Conservation (phyloP, 805 yeast species). For the Lipomyces sp. region DNA sequence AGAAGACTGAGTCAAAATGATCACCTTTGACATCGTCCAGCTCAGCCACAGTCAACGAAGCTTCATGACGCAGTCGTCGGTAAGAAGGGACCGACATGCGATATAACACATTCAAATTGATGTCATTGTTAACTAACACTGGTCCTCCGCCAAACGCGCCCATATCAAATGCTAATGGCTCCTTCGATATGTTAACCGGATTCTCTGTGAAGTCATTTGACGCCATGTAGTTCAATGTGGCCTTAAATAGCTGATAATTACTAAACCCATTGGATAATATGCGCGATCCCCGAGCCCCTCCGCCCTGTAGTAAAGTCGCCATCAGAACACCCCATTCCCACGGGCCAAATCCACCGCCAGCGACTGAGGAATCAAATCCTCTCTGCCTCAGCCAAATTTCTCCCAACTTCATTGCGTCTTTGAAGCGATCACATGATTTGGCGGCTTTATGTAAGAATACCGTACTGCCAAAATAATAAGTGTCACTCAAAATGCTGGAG, state of each 20-base stretch:
- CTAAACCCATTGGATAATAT: slow-evolving; percentile 86
- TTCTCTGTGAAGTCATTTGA: slow-evolving; percentile 65
- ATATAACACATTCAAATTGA: slow-evolving; percentile 25
- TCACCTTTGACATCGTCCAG: slow-evolving; percentile 82
- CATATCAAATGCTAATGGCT: slow-evolving; percentile 9
- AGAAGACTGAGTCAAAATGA: slow-evolving; percentile 77
- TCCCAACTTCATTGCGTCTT: slow-evolving; percentile 85
- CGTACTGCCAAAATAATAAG: slow-evolving; percentile 70
- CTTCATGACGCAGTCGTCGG: slow-evolving; percentile 54
- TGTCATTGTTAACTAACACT: slow-evolving; percentile 22
- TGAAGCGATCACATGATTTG: slow-evolving; percentile 77
- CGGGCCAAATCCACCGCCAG: slow-evolving; percentile 85
- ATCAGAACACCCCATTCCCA: slow-evolving; percentile 84
- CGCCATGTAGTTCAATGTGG: slow-evolving; percentile 79
- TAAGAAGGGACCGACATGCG: slow-evolving; percentile 27
- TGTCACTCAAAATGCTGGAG: slow-evolving; percentile 72
- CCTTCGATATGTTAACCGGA: slow-evolving; percentile 24
- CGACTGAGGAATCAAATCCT: slow-evolving; percentile 68
- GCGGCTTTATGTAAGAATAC: slow-evolving; percentile 76
- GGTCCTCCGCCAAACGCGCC: slow-evolving; percentile 19
- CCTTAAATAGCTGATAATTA: slow-evolving; percentile 90
- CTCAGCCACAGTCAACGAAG: slow-evolving; percentile 67
- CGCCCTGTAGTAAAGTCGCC: slow-evolving; percentile 80
- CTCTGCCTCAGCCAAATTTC: slow-evolving; percentile 89
- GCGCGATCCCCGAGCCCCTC: slow-evolving; percentile 66